Conservation (phyloP, 352 stramenopile genomes). For the Phytopythium cucurbitacearum region DNA sequence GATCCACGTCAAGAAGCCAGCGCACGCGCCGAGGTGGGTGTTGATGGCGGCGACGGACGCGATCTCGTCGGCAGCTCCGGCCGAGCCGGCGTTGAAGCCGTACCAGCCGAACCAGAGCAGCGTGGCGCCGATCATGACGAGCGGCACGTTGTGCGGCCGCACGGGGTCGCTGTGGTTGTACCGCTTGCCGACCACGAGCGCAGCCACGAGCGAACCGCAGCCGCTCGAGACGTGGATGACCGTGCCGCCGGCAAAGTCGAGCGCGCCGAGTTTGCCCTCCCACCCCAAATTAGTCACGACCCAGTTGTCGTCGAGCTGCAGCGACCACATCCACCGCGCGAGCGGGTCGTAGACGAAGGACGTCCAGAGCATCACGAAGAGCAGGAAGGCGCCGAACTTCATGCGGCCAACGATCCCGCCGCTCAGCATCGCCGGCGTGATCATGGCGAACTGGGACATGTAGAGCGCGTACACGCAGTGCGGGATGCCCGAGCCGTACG, state of each 20-base stretch:
- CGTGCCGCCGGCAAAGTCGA: slow-evolving; percentile 44
- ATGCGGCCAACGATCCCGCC: slow-evolving; percentile 38
- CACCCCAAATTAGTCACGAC: slow-evolving; percentile 8
- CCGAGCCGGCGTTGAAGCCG: slow-evolving; percentile 29
- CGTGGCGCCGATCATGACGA: slow-evolving; percentile 28
- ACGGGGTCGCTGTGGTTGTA: slow-evolving; percentile 18
- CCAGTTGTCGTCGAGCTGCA: slow-evolving; percentile 16
- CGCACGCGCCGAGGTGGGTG: slow-evolving; percentile 16
- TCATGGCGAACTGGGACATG: slow-evolving; percentile 38
- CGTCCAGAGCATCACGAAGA: slow-evolving; percentile 34
- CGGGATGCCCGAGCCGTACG: slow-evolving; percentile 22
- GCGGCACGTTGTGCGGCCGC: slow-evolving; percentile 29
- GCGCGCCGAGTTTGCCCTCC: slow-evolving; percentile 10
- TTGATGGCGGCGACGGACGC: slow-evolving; percentile 24
- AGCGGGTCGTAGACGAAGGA: slow-evolving; percentile 42
- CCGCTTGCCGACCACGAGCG: slow-evolving; percentile 20
- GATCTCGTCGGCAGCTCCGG: slow-evolving; percentile 11
- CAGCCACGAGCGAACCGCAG: slow-evolving; percentile 19
- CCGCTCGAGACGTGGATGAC: slow-evolving; percentile 41
- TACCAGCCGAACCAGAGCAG: slow-evolving; percentile 37
- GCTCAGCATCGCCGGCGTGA: slow-evolving; percentile 31
- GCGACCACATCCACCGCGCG: slow-evolving; percentile 42
- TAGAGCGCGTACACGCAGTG: slow-evolving; percentile 25
- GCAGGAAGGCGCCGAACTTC: slow-evolving; percentile 24
- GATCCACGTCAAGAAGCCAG: slow-evolving; percentile 23